A percentile compares a stretch with the other conserved stretches of the same genome.
Conservation (phyloP, 2,329 filamentous ascomycete species). For the Tolypocladium tundrense region DNA sequence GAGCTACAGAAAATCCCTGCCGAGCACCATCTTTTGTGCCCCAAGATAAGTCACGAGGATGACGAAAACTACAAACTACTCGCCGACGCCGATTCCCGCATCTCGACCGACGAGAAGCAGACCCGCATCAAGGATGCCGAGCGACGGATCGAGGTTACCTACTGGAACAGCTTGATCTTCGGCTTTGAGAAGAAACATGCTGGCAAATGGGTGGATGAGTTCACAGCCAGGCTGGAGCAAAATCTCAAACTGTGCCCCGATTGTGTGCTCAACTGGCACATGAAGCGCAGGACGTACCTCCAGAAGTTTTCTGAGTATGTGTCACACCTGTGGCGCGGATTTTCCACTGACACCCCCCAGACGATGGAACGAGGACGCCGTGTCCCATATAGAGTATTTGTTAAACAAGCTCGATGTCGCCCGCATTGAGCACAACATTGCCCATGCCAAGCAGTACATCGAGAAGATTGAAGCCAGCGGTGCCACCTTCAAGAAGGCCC, state of each 20-base stretch:
- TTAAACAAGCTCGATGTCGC: constrained; percentile 50
- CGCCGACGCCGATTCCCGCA: constrained; percentile 39
- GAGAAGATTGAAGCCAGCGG: constrained; percentile 37
- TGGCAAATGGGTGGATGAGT: constrained; percentile 48
- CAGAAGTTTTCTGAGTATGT: constrained; percentile 51
- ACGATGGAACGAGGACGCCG: constrained; percentile 38
- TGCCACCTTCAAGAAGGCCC: constrained; percentile 33
- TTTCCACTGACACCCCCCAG: constrained; percentile 17
- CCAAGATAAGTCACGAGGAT: constrained; percentile 53
- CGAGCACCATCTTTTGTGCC: constrained; percentile 58
- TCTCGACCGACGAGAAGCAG: constrained; percentile 40
- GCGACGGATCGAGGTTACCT: constrained; percentile 48
- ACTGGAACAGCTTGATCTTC: constrained; percentile 59
- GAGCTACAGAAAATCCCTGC: constrained; percentile 31
- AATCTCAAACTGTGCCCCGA: constrained; percentile 55
- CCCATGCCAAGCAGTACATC: constrained; percentile 45
- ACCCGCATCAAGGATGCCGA: constrained; percentile 44
- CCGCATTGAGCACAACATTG: constrained; percentile 50
- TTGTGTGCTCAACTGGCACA: constrained; percentile 67
- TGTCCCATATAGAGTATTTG: constrained; percentile 41
- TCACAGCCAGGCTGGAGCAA: constrained; percentile 45
- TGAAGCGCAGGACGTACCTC: constrained; percentile 52
- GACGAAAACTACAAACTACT: constrained; percentile 43
- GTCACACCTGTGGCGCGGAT: not conserved
- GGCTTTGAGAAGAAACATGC: constrained; percentile 54